phyloP scores from a whole-genome alignment of 345 rosid genomes.

The Jatropha curcas region DNA sequence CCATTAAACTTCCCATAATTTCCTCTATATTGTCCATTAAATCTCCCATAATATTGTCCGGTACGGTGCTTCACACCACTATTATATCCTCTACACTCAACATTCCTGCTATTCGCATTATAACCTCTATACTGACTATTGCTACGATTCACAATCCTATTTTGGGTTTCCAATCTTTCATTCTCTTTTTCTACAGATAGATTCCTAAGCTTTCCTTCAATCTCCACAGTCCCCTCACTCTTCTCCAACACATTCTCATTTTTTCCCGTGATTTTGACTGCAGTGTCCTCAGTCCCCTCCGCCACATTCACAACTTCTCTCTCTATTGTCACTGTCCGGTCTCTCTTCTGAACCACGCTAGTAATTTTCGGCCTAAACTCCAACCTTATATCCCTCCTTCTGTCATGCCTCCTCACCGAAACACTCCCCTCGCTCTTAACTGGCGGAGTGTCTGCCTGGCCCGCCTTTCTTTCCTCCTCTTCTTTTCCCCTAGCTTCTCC shows the following conservation, averaged over 20 bases:
- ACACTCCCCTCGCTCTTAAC: constrained; percentile 3
- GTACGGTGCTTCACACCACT: not conserved
- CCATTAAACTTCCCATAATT: not conserved
- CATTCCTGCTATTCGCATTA: not conserved
- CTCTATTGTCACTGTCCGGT: constrained; percentile 8
- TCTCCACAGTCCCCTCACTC: not conserved
- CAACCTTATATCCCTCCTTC: not conserved
- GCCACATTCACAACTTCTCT: not conserved
- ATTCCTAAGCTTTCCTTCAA: not conserved
- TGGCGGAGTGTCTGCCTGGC: constrained; percentile 3
- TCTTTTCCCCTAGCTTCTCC: not conserved
- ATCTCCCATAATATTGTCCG: not conserved
- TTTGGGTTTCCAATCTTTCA: not conserved
- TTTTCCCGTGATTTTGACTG: constrained; percentile 11
- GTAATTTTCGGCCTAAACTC: not conserved
- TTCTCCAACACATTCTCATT: not conserved
- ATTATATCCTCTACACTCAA: not conserved
- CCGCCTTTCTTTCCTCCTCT: not conserved
- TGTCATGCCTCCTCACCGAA: not conserved
- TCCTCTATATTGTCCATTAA: not conserved
- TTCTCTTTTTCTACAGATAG: not conserved
- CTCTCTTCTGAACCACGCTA: constrained; percentile 2
- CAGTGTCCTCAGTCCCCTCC: constrained; percentile 7
- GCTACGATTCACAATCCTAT: constrained; percentile 3
- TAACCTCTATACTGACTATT: not conserved